Percentiles rank a stretch among this genome's conserved stretches.
phyloP scores from a whole-genome alignment of 139 green algal species.

The Chlorella vulgaris region DNA sequence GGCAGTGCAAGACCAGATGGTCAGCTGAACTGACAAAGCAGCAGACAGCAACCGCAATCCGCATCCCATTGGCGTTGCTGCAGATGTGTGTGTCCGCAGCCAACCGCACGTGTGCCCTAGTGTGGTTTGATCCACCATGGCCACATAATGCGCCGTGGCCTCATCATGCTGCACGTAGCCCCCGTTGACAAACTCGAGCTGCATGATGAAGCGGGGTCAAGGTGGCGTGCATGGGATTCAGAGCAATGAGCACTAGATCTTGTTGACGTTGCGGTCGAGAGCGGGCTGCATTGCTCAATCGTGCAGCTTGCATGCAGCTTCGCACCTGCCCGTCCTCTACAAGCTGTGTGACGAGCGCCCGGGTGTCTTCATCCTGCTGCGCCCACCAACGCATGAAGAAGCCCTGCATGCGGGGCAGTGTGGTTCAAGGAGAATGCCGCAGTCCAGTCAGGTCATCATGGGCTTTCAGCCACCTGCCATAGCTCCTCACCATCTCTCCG shows the following conservation, averaged over 20 bases:
- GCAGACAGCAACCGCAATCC: too few relatives aligned
- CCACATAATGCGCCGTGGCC: constrained; percentile 78
- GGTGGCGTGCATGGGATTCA: too few relatives aligned
- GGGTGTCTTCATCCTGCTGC: constrained; percentile 57
- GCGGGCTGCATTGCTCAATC: too few relatives aligned
- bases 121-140: constrained; percentile 93
- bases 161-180: constrained; percentile 92
- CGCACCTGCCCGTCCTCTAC: constrained; percentile 40
- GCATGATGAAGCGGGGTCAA: not conserved
- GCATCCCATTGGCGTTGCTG: not conserved
- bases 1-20: not conserved
- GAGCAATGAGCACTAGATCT: too few relatives aligned
- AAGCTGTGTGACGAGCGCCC: constrained; percentile 55
- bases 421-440: not conserved
- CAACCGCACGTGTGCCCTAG: constrained; percentile 66
- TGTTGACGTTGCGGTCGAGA: too few relatives aligned
- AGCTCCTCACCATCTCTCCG: constrained; percentile 70
- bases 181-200: constrained; percentile 86
- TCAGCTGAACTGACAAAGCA: not conserved
- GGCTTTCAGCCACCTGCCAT: not conserved
- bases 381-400: constrained; percentile 91
- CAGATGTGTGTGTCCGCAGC: not conserved
- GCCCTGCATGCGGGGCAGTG: too few relatives aligned
- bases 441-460: not conserved
- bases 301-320: not conserved